Evolutionary conservation across 441 rosid species (phyloP).

Genomic region (Populus hybrid): DNA sequence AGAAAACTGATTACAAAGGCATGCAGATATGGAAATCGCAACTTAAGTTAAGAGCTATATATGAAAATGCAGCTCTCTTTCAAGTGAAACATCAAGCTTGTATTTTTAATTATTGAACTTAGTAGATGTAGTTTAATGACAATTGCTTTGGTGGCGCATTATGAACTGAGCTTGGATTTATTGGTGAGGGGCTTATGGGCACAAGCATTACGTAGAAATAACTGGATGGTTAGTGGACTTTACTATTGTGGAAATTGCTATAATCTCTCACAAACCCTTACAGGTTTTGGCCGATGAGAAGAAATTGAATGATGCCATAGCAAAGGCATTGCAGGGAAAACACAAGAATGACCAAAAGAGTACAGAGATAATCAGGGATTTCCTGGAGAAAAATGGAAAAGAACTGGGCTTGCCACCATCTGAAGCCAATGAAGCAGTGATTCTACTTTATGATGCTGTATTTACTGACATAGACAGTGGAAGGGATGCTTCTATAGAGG

Average conservation of each 20-base stretch:
- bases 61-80: neutral
- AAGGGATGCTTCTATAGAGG: slow-evolving; percentile 22
- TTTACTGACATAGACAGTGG: slow-evolving; percentile 35
- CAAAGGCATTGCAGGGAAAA: slow-evolving; percentile 35
- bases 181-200: neutral
- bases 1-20: neutral
- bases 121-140: neutral
- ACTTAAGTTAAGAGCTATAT: neutral
- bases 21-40: neutral
- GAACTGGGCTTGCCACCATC: slow-evolving; percentile 71
- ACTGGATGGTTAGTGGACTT: neutral
- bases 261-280: slow-evolving; percentile 13
- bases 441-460: slow-evolving; percentile 52
- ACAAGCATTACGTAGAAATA: neutral
- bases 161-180: neutral
- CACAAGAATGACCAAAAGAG: slow-evolving; percentile 22
- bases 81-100: neutral
- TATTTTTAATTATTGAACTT: neutral
- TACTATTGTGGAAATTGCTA: neutral
- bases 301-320: slow-evolving; percentile 34
- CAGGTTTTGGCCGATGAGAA: slow-evolving; percentile 60
- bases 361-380: slow-evolving; percentile 33
- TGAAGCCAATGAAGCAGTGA: slow-evolving; percentile 50
- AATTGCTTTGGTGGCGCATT: too few species aligned
- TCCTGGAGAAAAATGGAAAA: slow-evolving; percentile 49